A percentile compares a stretch with the other conserved stretches of the same genome.
These are phyloP conservation scores for Primulina huaijiensis DNA, from an alignment of 257 asterid species.

Conservation along the genomic window DNA sequence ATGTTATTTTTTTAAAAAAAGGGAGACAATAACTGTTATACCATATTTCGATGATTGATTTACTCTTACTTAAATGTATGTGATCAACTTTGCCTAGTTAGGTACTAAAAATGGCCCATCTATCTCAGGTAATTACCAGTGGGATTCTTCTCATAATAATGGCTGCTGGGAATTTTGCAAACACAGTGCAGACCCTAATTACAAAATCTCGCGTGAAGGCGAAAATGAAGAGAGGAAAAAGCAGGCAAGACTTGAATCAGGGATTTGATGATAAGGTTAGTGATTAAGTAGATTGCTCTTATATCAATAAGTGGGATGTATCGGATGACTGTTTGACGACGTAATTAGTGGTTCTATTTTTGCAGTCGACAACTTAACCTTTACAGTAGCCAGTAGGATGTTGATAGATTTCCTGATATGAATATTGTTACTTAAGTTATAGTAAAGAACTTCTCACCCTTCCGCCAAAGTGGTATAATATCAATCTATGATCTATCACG, in stretches of 20 bases:
- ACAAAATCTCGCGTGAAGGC: conserved; percentile 86
- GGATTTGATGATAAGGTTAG: conserved; percentile 39
- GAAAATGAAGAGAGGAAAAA: conserved; percentile 67
- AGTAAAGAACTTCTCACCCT: background rate
- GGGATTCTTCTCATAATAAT: conserved; percentile 83
- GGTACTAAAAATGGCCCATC: background rate
- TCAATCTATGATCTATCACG: background rate
- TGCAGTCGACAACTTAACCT: background rate
- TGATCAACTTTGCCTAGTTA: background rate
- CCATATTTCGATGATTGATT: too few relatives aligned
- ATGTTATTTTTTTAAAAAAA: too few relatives aligned
- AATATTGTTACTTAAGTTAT: too few relatives aligned
- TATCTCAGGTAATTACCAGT: conserved; percentile 76
- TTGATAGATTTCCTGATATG: background rate
- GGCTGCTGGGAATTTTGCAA: conserved; percentile 88
- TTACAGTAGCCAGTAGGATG: background rate
- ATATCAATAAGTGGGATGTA: background rate
- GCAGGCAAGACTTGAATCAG: conserved; percentile 63
- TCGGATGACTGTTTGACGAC: background rate
- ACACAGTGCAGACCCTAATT: conserved; percentile 86
- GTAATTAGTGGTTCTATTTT: too few relatives aligned
- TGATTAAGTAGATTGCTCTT: conserved; percentile 26
- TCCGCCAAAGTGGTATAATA: background rate
- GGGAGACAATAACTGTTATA: background rate
- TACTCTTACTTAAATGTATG: background rate